These are phyloP conservation scores for Eutrema japonicum DNA, from an alignment of 345 rosid genomes.

Conservation along the genomic window DNA sequence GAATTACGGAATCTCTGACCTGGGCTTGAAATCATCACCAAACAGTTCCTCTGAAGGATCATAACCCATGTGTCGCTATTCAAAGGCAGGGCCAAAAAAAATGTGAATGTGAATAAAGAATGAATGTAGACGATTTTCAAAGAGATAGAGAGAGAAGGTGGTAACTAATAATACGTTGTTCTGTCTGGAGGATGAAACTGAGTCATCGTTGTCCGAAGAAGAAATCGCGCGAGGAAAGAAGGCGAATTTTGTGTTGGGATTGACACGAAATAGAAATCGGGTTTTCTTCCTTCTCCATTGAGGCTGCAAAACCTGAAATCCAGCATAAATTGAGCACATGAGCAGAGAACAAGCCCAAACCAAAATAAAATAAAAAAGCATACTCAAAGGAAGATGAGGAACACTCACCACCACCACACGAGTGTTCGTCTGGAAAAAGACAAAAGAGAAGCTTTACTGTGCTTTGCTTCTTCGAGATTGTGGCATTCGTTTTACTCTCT, in stretches of 20 bases:
- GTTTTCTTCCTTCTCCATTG: conserved; percentile 44
- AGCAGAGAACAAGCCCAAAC: conserved; percentile 2
- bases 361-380: neutral
- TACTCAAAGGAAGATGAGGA: neutral
- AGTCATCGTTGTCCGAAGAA: conserved; percentile 53
- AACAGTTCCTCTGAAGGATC: conserved; percentile 84
- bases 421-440: conserved; percentile 12
- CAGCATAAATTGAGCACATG: conserved; percentile 48
- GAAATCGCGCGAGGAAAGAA: conserved; percentile 47
- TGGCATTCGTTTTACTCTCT: conserved; percentile 6
- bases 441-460: conserved; percentile 4
- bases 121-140: neutral
- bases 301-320: conserved; percentile 45
- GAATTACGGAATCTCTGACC: conserved; percentile 39
- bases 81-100: conserved; percentile 20
- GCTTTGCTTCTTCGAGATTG: neutral
- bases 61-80: conserved; percentile 58
- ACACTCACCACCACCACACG: conserved; percentile 38
- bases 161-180: conserved; percentile 44
- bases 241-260: conserved; percentile 40
- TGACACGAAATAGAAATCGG: conserved; percentile 20
- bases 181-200: conserved; percentile 49
- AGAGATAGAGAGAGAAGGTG: conserved; percentile 8
- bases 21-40: conserved; percentile 62
- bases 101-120: neutral